Evolutionary conservation across 176 grass and related monocot species (phyloP).

Genomic region (Rhynchospora tenuis): DNA sequence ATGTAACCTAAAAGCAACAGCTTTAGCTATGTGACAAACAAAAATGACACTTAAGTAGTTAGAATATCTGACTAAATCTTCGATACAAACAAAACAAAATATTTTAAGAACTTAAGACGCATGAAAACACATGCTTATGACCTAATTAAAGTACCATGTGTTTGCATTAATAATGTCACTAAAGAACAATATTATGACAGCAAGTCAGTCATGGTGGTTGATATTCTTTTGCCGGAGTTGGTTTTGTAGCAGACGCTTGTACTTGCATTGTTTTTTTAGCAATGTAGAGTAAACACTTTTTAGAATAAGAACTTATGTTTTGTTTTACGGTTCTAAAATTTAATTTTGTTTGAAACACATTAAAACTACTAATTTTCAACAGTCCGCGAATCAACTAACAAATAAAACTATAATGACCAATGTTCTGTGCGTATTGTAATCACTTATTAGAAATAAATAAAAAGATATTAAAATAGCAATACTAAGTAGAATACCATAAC

Average conservation of each 20-base stretch:
- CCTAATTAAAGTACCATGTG: slow-evolving; percentile 14
- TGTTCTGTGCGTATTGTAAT: neutral
- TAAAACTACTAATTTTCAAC: neutral
- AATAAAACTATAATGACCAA: neutral
- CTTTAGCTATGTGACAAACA: slow-evolving; percentile 16
- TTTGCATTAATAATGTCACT: slow-evolving; percentile 3
- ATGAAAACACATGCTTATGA: slow-evolving; percentile 13
- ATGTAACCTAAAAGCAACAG: slow-evolving; percentile 17
- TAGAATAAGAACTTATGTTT: neutral
- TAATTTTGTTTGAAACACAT: neutral
- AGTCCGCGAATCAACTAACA: neutral
- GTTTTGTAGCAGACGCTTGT: neutral
- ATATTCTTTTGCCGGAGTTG: neutral
- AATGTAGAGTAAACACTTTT: neutral
- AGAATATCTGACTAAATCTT: slow-evolving; percentile 30
- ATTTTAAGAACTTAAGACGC: slow-evolving; percentile 13
- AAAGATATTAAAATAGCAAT: neutral
- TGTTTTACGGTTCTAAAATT: neutral
- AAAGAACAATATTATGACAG: slow-evolving; percentile 15
- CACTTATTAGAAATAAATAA: neutral
- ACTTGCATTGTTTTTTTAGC: neutral
- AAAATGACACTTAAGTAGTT: slow-evolving; percentile 22
- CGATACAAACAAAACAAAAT: slow-evolving; percentile 13
- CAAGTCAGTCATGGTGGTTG: slow-evolving; percentile 8
- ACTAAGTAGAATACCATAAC: neutral